Evolutionary conservation across 2,329 filamentous ascomycete species (phyloP).

Genomic region (Ambrosiella cleistominuta): DNA sequence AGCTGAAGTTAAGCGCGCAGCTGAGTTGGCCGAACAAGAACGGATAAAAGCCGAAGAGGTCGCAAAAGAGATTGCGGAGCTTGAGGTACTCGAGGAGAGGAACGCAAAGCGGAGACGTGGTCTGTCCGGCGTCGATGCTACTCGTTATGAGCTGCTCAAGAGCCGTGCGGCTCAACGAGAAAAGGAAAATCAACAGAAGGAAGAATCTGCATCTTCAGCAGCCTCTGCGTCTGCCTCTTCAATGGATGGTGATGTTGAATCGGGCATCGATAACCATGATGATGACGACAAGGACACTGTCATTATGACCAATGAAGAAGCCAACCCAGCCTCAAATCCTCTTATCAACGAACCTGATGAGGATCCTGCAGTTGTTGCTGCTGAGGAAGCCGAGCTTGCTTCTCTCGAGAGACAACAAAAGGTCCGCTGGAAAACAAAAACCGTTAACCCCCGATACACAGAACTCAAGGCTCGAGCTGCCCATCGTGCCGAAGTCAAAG

Average conservation of each 20-base stretch:
- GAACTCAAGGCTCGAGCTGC: slow-evolving; percentile 4
- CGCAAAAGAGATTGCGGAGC: slow-evolving; percentile 5
- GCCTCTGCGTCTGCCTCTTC: slow-evolving; percentile 6
- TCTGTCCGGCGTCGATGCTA: neutral
- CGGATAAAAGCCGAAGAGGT: slow-evolving; percentile 1
- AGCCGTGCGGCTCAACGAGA: slow-evolving; percentile 3
- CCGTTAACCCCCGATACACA: neutral
- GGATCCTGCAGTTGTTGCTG: slow-evolving; percentile 6
- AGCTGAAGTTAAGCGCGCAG: slow-evolving; percentile 3
- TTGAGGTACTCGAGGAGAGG: slow-evolving; percentile 4
- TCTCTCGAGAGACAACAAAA: slow-evolving; percentile 3
- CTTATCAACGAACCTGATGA: slow-evolving; percentile 9
- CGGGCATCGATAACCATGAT: slow-evolving; percentile 7
- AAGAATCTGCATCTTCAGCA: slow-evolving; percentile 10
- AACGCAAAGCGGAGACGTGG: slow-evolving; percentile 4
- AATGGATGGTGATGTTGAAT: slow-evolving; percentile 10
- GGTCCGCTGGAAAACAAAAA: slow-evolving; percentile 1
- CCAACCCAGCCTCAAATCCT: neutral
- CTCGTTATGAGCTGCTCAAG: slow-evolving; percentile 8
- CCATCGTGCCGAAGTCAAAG: slow-evolving; percentile 6
- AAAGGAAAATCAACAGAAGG: slow-evolving; percentile 5
- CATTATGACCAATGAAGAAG: slow-evolving; percentile 10
- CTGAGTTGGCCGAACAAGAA: slow-evolving; percentile 4
- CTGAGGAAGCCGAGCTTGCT: slow-evolving; percentile 7
- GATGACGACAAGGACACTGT: slow-evolving; percentile 12